These are phyloP conservation scores for Agrocybe chaxingu DNA, from an alignment of 768 basidiomycete species.

Conservation along the genomic window DNA sequence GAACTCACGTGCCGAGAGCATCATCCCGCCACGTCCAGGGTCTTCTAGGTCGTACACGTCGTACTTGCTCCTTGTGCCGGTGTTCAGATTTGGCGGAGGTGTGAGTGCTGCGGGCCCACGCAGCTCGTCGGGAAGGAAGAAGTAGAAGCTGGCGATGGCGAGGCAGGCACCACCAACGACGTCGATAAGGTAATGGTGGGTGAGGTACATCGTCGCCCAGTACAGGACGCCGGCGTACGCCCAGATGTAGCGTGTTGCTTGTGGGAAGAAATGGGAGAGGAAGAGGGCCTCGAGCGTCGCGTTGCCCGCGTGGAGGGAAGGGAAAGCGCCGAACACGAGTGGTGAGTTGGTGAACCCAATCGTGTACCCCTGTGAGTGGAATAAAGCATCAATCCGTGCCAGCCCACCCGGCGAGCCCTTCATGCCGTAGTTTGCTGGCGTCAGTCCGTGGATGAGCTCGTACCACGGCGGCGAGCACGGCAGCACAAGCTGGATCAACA, in stretches of 20 bases:
- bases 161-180: conserved; percentile 93
- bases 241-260: conserved; percentile 67
- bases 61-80: conserved; percentile 55
- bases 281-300: conserved; percentile 93
- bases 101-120: conserved; percentile 50
- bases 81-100: conserved; percentile 41
- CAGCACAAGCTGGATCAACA: conserved; percentile 82
- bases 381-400: conserved; percentile 85
- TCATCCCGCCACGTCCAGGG: conserved; percentile 31
- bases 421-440: conserved; percentile 90
- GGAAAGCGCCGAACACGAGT: conserved; percentile 96
- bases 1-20: conserved; percentile 48
- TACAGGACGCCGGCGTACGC: conserved; percentile 82
- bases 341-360: conserved; percentile 82
- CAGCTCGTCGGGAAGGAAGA: conserved; percentile 82
- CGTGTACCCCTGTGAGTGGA: conserved; percentile 75
- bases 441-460: conserved; percentile 94
- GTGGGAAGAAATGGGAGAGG: conserved; percentile 92
- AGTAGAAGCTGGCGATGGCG: conserved; percentile 82
- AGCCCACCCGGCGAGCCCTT: conserved; percentile 92
- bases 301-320: conserved; percentile 86
- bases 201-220: conserved; percentile 99
- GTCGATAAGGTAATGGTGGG: conserved; percentile 98
- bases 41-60: conserved; percentile 76
- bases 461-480: conserved; percentile 98